A percentile compares a stretch with the other conserved stretches of the same genome.
Conservation (phyloP, 805 yeast genomes). For the Candida maris region DNA sequence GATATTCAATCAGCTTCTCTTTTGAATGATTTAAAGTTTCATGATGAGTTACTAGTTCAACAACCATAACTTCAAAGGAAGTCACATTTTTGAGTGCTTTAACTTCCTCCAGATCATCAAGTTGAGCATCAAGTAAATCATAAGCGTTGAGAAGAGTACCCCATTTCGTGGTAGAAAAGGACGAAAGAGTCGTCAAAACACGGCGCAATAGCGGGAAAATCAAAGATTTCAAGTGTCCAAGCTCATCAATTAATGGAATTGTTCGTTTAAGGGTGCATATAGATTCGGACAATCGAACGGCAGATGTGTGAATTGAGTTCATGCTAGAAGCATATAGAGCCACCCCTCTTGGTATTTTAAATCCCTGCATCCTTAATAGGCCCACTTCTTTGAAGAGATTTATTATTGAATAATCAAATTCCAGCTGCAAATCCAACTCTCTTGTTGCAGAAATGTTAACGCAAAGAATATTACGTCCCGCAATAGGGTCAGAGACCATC, state of each 20-base stretch:
- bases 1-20: conserved; percentile 13
- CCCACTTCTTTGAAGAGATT: conserved; percentile 51
- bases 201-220: conserved; percentile 24
- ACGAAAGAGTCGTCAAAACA: conserved; percentile 32
- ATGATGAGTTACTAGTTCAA: conserved; percentile 29
- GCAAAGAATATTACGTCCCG: conserved; percentile 33
- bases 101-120: conserved; percentile 26
- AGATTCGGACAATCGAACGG: conserved; percentile 51
- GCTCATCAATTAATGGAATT: conserved; percentile 16
- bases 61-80: conserved; percentile 31
- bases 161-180: conserved; percentile 49
- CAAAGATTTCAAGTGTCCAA: conserved; percentile 41
- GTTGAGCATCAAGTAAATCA: conserved; percentile 38
- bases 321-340: conserved; percentile 45
- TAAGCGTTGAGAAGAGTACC: conserved; percentile 44
- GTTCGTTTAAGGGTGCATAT: conserved; percentile 35
- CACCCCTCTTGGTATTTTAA: conserved; percentile 54
- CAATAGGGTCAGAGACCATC: conserved; percentile 11
- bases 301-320: conserved; percentile 53
- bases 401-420: conserved; percentile 46
- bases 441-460: conserved; percentile 24
- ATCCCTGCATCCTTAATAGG: conserved; percentile 46
- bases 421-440: conserved; percentile 38
- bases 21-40: conserved; percentile 31
- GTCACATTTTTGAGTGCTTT: conserved; percentile 29